Conservation (phyloP, 768 basidiomycete species). For the Pleurotus djamor region DNA sequence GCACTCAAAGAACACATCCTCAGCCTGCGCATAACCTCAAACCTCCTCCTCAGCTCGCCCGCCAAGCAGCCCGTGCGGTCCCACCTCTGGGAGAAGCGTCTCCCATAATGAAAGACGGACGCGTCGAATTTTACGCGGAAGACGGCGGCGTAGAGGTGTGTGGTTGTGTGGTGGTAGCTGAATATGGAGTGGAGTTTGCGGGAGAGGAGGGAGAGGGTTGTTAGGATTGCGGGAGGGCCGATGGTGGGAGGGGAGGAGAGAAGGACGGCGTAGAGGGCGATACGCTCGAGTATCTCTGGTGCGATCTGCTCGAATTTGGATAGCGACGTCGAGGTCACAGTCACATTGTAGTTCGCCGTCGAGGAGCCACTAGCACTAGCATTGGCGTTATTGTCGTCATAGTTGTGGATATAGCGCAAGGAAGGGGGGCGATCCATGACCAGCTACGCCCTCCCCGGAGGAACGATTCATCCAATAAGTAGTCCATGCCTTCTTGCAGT, state of each 20-base stretch:
- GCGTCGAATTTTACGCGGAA: conserved; percentile 45
- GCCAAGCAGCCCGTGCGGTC: conserved; percentile 33
- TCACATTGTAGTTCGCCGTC: conserved; percentile 9
- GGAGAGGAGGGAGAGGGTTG: conserved; percentile 35
- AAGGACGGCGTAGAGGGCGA: conserved; percentile 37
- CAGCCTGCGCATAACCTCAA: conserved; percentile 37
- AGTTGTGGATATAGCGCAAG: no score
- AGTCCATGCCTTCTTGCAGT: no score
- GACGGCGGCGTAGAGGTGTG: conserved; percentile 38
- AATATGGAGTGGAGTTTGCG: conserved; percentile 28
- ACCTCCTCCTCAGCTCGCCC: conserved; percentile 41
- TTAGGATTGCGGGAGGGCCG: conserved; percentile 41
- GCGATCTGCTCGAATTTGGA: conserved; percentile 18
- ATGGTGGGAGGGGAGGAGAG: conserved; percentile 21
- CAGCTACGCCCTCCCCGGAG: no score
- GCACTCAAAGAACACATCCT: conserved; percentile 19
- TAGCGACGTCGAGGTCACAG: conserved; percentile 11
- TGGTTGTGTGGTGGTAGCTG: conserved; percentile 20
- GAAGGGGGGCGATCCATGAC: no score
- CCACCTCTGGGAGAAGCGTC: conserved; percentile 36
- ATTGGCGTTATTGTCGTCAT: no score
- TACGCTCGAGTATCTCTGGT: conserved; percentile 32
- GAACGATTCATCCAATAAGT: no score
- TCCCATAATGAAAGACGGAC: conserved; percentile 24
- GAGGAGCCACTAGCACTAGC: no score